phyloP scores from a whole-genome alignment of 2,329 filamentous ascomycete genomes.

The Sporothrix dimorphospora region DNA sequence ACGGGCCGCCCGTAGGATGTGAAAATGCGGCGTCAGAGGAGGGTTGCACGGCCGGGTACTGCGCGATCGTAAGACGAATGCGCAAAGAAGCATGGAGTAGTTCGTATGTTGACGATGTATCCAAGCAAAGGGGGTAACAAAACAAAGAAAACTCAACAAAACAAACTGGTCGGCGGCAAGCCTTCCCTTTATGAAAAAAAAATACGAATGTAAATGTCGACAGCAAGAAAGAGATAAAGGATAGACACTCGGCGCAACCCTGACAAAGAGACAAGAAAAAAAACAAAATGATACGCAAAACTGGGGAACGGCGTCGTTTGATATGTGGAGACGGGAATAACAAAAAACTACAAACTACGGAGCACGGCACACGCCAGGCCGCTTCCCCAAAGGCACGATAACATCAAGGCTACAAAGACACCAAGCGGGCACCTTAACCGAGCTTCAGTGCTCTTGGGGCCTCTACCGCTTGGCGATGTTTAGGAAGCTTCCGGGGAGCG shows the following conservation, averaged over 20 bases:
- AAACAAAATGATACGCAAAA: not conserved
- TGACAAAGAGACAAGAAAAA: not conserved
- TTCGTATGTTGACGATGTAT: not conserved
- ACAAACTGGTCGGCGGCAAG: not conserved
- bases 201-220: not conserved
- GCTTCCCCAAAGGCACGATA: constrained; percentile 3
- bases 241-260: not conserved
- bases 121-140: not conserved
- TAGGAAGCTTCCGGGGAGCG: not conserved
- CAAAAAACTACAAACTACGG: not conserved
- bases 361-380: not conserved
- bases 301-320: constrained; percentile 3
- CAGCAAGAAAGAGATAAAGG: not conserved
- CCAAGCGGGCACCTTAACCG: not conserved
- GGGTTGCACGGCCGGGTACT: not conserved
- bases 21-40: not conserved
- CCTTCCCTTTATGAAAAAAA: not conserved
- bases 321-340: constrained; percentile 22
- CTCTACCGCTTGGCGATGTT: not conserved
- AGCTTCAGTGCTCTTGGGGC: not conserved
- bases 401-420: not conserved
- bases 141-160: not conserved
- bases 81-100: not conserved
- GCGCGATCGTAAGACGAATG: not conserved
- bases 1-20: not conserved